Conservation (phyloP, 176 grass and related monocot genomes). For the Oryza officinalis region DNA sequence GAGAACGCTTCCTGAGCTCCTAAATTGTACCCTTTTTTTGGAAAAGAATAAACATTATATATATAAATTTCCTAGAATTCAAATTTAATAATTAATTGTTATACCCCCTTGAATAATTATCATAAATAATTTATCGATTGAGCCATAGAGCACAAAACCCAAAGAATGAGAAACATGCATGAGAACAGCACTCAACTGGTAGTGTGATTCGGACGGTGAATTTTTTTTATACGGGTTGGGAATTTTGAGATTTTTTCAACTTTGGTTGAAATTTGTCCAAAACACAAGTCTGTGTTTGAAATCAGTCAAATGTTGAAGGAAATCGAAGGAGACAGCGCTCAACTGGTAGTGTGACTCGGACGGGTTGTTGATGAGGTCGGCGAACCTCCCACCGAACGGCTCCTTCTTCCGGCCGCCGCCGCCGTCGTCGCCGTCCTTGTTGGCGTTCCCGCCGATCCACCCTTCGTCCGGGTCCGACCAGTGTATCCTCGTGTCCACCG, state of each 20-base stretch:
- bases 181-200: neutral
- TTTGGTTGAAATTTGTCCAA: neutral
- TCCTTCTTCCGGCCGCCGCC: conserved; percentile 33
- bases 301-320: neutral
- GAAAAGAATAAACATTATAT: no score
- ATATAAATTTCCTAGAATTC: no score
- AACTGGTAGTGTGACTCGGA: conserved; percentile 85
- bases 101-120: no score
- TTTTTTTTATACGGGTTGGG: no score
- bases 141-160: no score
- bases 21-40: no score
- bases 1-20: no score
- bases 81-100: no score
- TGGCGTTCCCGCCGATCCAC: conserved; percentile 69
- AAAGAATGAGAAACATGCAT: no score
- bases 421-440: conserved; percentile 22
- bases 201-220: neutral
- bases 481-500: conserved; percentile 94
- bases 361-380: conserved; percentile 75
- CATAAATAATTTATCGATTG: no score
- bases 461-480: conserved; percentile 84
- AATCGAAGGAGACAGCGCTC: neutral
- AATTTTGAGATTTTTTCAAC: no score
- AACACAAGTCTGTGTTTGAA: no score
- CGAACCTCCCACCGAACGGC: conserved; percentile 53